Percentiles rank a stretch among this genome's conserved stretches.
Conservation (phyloP, 1,284 basidiomycete genomes). For the Ceraceosorus guamensis region DNA sequence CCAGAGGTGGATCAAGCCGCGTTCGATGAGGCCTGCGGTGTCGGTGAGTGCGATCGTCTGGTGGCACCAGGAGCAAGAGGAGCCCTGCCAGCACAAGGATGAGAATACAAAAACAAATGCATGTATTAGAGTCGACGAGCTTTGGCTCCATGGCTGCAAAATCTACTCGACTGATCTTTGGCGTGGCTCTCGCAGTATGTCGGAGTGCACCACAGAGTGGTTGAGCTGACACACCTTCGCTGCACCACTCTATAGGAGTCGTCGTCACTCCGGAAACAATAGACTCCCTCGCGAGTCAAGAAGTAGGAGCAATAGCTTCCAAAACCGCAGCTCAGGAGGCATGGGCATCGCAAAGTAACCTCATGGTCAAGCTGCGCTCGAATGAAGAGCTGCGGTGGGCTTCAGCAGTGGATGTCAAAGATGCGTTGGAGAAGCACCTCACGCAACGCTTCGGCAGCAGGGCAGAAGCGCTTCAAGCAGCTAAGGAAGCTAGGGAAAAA, state of each 20-base stretch:
- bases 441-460: conserved; percentile 65
- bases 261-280: conserved; percentile 54
- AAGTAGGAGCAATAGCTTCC: conserved; percentile 61
- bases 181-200: background rate
- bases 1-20: conserved; percentile 58
- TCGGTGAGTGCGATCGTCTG: conserved; percentile 59
- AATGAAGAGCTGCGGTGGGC: conserved; percentile 64
- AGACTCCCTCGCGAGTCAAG: conserved; percentile 66
- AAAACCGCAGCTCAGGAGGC: conserved; percentile 58
- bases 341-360: conserved; percentile 31
- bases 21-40: conserved; percentile 76
- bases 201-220: background rate
- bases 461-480: conserved; percentile 6
- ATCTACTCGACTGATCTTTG: conserved; percentile 8
- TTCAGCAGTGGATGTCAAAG: conserved; percentile 79
- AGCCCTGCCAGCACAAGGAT: conserved; percentile 11
- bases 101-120: conserved; percentile 33
- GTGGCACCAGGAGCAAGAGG: background rate
- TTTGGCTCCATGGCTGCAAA: too few species aligned
- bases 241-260: background rate
- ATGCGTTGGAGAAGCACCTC: conserved; percentile 71
- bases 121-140: conserved; percentile 37
- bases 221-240: background rate
- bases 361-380: conserved; percentile 38
- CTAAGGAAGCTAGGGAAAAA: conserved; percentile 56